Base-by-base conservation (phyloP, 2,329 filamentous ascomycete genomes). In the Chrysoporthe puriensis region DNA sequence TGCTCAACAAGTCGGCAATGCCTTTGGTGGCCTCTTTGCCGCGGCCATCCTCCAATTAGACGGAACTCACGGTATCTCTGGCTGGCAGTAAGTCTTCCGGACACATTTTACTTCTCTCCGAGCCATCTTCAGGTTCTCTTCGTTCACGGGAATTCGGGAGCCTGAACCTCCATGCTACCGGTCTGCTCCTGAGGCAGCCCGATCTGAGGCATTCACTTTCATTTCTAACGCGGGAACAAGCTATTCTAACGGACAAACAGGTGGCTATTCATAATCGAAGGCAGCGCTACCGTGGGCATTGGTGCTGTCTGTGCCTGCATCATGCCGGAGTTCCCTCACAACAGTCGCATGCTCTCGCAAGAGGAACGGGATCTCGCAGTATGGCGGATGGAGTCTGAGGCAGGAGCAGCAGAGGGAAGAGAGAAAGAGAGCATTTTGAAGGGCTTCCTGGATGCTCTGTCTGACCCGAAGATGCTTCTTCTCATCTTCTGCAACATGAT, bases 1-100 rank as follows among this genome's bases (percentile, higher is more conserved):
- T 54, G 77, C 75, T 32, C 74, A 77, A 52, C 74, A 75, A 69
- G 66, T 80, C 5, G 75, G 76, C 13, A 77, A 76, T n/a, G 85
- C 84, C 1, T 86, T 86, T 68, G 83, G 83, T 0, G 83, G 83
- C 3, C 73, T 86, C 1, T 74, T 86, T 7, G 83, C 82, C 42
- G 83, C 82, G 1, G 83, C 80, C 4, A 82, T 85, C 21, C 79
- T 82, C 3, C 78, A 79, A 9, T 75, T 86, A 13, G 79, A 85
- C 43, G 80, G 81, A 4, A 76, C 74, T 2, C 79, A 79, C 59
- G 83, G 83, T 1, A 79, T 86, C 18, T 74, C 77, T 1, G 84
- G 84, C 1, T 86, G 84, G 85, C 74, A 80, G 63, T 87, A 18
- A 57, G 52, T 57, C 2, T n/a, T 56, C 9, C 21, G 7, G 4